Evolutionary conservation across 306 rosid genomes (phyloP), one percentile per base, ranked within the genome.

Genomic region (Citrullus mucosospermus): DNA sequence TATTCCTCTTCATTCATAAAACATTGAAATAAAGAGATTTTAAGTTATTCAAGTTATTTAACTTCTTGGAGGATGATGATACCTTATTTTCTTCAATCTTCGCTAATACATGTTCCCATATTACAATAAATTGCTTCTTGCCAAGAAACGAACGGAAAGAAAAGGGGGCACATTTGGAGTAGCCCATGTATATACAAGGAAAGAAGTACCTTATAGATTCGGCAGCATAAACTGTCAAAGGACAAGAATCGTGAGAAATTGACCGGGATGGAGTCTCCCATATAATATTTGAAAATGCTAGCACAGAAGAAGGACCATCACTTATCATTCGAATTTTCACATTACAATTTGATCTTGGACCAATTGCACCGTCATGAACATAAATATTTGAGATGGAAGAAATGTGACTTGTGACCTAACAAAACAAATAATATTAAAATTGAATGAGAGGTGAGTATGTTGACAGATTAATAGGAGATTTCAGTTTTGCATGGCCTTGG

Each of bases 291-390:
- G 87, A 85, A 28, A 88, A 84, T 68, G 91, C 86, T 34, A 88
- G 72, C 20, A 78, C 72, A 12, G 88, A 81, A 50, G 91, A 74
- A 20, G 88, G 82, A 78, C 79, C 38, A 67, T 88, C 91, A 76
- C 91, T 83, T 83, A 83, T 83, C 39, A 88, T 77, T 11, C 83
- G 86, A 75, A 88, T 84, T 78, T 88, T 83, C 5, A 78, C 91
- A 68, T 78, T 79, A 69, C 62, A 72, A 54, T 80, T 83, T 62
- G 87, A 81, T 28, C 83, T 78, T 34, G 87, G 84, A 36, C 87
- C 87, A 81, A 85, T n/a, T 15, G 85, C 84, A 5, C 86, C 87
- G 20, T 88, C 91, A 75, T 88, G 91, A 51, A 85, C 91, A 85
- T 80, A 88, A 10, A 88, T 69, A 68, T 83, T 76, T 71, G 83